Base-by-base conservation (phyloP, 805 yeast species). In the Lipomyces kockii region DNA sequence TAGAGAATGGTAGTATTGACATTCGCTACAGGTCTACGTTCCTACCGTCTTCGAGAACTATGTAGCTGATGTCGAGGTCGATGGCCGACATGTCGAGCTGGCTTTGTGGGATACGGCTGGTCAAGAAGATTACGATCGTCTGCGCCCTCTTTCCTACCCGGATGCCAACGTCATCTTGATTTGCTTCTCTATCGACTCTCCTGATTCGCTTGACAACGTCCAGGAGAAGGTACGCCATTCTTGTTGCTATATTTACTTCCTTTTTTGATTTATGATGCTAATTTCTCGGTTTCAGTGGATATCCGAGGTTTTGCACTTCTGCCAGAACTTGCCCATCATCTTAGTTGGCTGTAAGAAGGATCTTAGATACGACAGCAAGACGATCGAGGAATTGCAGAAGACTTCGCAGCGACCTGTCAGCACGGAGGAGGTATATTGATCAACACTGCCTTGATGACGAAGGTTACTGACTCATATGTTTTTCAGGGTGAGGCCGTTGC, bases 41-140 rank as follows among this genome's bases (percentile, higher is more conserved):
- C 97, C 97, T 77, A 92, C 97, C 29, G 98, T 94, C 69, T 94
- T 94, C 77, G 98, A 94, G 80, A 95, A 93, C 84, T 95, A 94
- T 80, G 98, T 94, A 75, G 97, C 98, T 58, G 97, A 92, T 79
- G 98, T 94, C 66, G 97, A 87, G 77, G 89, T 89, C 66, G 94
- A 90, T 75, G 96, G 97, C 61, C 90, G 94, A 80, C 86, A 90
- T 78, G 98, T 94, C 67, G 97, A 93, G 79, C 83, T 92, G 80
- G 97, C 97, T 7, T 83, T 92, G 73, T 92, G 97, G 97, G 97
- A 92, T 92, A 92, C 97, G 74, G 97, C 98, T 65, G 98, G 98
- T 72, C 98, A 92, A 86, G 98, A 92, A 84, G 98, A 93, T 83
- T 92, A 92, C 78, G 97, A 92, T 80, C 90, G 97, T 80, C 83